These are phyloP conservation scores for Coemansia asiatica DNA, from an alignment of 192 early-diverging fungal species.

Conservation along the genomic window DNA sequence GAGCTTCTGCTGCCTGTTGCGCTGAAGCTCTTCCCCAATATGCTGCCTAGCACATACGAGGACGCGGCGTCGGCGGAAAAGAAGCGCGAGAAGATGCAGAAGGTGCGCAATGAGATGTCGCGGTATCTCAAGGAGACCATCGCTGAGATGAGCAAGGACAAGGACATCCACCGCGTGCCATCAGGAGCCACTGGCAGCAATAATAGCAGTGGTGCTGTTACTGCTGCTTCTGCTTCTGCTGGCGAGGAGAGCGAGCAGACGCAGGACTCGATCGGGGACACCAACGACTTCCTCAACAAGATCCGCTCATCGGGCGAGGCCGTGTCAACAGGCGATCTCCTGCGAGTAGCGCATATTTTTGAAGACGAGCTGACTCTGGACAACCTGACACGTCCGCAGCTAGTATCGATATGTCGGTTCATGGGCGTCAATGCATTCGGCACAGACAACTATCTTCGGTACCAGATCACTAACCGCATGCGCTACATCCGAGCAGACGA, in stretches of 20 bases:
- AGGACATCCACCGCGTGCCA: constrained; percentile 41
- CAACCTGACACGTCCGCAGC: constrained; percentile 89
- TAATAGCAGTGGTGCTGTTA: constrained; percentile 72
- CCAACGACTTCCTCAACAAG: constrained; percentile 50
- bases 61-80: constrained; percentile 82
- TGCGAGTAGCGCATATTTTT: constrained; percentile 84
- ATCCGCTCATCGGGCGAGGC: constrained; percentile 80
- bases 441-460: constrained; percentile 92
- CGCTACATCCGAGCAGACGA: constrained; percentile 87
- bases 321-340: constrained; percentile 78
- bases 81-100: constrained; percentile 88
- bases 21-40: constrained; percentile 92
- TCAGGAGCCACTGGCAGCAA: too few relatives aligned
- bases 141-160: not conserved
- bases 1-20: constrained; percentile 92
- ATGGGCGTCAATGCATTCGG: constrained; percentile 97
- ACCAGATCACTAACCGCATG: constrained; percentile 88
- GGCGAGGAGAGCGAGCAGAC: not conserved
- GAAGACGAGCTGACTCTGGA: constrained; percentile 93
- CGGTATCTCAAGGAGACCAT: not conserved
- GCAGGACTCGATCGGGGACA: constrained; percentile 24
- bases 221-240: not conserved
- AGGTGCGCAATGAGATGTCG: constrained; percentile 74
- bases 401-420: constrained; percentile 92
- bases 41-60: constrained; percentile 96